Evolutionary conservation across 2,329 filamentous ascomycete species (phyloP).

Genomic region (Didymosphaeria variabile): DNA sequence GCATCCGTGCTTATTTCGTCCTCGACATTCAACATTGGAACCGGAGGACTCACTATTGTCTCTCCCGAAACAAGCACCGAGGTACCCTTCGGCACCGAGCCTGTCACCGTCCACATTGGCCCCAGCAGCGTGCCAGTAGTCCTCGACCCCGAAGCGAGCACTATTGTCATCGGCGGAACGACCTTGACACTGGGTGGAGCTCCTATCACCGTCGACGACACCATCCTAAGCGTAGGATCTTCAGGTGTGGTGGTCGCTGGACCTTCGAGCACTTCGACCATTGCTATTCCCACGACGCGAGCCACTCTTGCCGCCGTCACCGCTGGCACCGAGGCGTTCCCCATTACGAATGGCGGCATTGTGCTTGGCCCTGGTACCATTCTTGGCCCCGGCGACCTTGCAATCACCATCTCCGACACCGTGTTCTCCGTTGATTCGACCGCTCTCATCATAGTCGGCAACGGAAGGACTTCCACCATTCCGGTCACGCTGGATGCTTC

Average conservation of each 20-base stretch:
- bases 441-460: constrained; percentile 16
- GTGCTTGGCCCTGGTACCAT: constrained; percentile 22
- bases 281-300: neutral
- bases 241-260: constrained; percentile 19
- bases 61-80: constrained; percentile 13
- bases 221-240: constrained; percentile 17
- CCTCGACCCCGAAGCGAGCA: constrained; percentile 7
- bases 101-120: constrained; percentile 12
- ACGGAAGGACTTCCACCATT: constrained; percentile 15
- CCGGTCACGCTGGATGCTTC: constrained; percentile 10
- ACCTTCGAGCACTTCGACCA: constrained; percentile 12
- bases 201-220: constrained; percentile 15
- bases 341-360: constrained; percentile 11
- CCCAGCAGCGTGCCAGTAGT: constrained; percentile 8
- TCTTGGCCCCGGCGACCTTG: constrained; percentile 20
- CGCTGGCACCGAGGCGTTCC: neutral
- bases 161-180: constrained; percentile 17
- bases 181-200: constrained; percentile 15
- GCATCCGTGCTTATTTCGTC: constrained; percentile 19
- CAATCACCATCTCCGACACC: constrained; percentile 17
- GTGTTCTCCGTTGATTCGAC: constrained; percentile 19
- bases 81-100: constrained; percentile 5
- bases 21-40: constrained; percentile 24
- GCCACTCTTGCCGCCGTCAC: neutral
- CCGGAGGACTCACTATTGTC: constrained; percentile 20